phyloP scores from a whole-genome alignment of 192 early-diverging fungal genomes.

The Podila epicladia region DNA sequence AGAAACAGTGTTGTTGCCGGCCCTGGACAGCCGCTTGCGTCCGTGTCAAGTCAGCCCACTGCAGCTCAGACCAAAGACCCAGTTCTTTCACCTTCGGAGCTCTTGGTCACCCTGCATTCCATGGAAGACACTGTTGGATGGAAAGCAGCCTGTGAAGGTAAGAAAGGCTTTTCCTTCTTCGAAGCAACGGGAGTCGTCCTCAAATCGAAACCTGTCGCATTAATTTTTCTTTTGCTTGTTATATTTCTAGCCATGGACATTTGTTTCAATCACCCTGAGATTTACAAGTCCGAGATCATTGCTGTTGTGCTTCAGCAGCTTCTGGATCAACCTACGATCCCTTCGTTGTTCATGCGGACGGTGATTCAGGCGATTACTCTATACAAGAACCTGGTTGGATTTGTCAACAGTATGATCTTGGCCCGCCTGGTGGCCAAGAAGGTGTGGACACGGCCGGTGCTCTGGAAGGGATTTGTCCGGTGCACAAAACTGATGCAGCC shows the following conservation, averaged over 20 bases:
- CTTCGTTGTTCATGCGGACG: slow-evolving; percentile 81
- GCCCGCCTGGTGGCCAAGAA: slow-evolving; percentile 69
- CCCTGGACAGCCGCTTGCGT: not conserved
- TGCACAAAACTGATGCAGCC: slow-evolving; percentile 65
- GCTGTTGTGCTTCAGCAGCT: slow-evolving; percentile 75
- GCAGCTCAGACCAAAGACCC: slow-evolving; percentile 24
- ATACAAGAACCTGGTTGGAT: slow-evolving; percentile 67
- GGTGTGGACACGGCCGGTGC: slow-evolving; percentile 71
- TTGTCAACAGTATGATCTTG: slow-evolving; percentile 65
- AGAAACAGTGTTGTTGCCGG: not conserved
- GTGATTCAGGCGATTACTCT: slow-evolving; percentile 74
- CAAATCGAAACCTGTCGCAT: not conserved
- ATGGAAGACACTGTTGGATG: slow-evolving; percentile 75
- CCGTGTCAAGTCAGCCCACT: not conserved
- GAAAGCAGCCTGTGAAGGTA: slow-evolving; percentile 75
- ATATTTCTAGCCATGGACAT: slow-evolving; percentile 72
- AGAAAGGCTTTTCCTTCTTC: not conserved
- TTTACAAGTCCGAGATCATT: slow-evolving; percentile 76
- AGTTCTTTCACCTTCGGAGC: slow-evolving; percentile 67
- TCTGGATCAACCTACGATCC: slow-evolving; percentile 70
- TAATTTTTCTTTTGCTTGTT: not conserved
- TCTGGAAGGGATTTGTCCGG: slow-evolving; percentile 83
- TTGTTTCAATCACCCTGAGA: slow-evolving; percentile 72
- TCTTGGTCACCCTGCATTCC: slow-evolving; percentile 74
- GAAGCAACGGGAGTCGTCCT: too few relatives aligned